These are phyloP conservation scores for Prunus yedoensis DNA, from an alignment of 331 rosid genomes.

Conservation along the genomic window DNA sequence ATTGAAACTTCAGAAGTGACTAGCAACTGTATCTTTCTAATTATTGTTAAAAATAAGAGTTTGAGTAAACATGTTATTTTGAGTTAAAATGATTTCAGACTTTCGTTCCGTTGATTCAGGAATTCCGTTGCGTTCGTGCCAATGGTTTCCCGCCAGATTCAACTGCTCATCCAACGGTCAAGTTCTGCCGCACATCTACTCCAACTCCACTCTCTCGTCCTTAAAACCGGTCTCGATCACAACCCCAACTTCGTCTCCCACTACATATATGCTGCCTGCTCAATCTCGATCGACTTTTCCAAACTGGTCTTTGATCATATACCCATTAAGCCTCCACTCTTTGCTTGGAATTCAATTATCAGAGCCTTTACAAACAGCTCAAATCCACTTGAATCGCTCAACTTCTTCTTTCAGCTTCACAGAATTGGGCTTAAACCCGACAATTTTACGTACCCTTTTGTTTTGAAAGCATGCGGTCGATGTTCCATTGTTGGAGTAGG, in stretches of 20 bases:
- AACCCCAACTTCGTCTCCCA: slow-evolving; percentile 26
- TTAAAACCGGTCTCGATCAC: slow-evolving; percentile 40
- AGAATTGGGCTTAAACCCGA: slow-evolving; percentile 33
- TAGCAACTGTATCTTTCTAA: no score
- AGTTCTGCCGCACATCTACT: slow-evolving; percentile 32
- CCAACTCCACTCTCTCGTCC: slow-evolving; percentile 43
- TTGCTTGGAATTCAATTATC: slow-evolving; percentile 51
- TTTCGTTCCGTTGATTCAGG: neutral
- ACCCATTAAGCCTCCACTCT: slow-evolving; percentile 48
- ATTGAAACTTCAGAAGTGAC: no score
- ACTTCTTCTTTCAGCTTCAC: slow-evolving; percentile 39
- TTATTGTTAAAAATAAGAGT: no score
- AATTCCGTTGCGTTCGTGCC: neutral
- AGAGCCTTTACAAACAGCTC: slow-evolving; percentile 38
- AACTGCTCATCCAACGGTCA: slow-evolving; percentile 26
- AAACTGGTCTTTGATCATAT: slow-evolving; percentile 29
- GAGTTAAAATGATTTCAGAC: neutral
- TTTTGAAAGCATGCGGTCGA: slow-evolving; percentile 45
- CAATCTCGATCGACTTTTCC: slow-evolving; percentile 39
- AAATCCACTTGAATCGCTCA: slow-evolving; percentile 31
- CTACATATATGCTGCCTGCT: slow-evolving; percentile 22
- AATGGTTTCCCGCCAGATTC: slow-evolving; percentile 33
- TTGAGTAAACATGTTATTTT: no score
- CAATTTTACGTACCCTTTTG: slow-evolving; percentile 54
- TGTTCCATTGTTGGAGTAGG: slow-evolving; percentile 27